Evolutionary conservation across 371 early-diverging fungal genomes (phyloP).

Genomic region (Catenaria anguillulae): DNA sequence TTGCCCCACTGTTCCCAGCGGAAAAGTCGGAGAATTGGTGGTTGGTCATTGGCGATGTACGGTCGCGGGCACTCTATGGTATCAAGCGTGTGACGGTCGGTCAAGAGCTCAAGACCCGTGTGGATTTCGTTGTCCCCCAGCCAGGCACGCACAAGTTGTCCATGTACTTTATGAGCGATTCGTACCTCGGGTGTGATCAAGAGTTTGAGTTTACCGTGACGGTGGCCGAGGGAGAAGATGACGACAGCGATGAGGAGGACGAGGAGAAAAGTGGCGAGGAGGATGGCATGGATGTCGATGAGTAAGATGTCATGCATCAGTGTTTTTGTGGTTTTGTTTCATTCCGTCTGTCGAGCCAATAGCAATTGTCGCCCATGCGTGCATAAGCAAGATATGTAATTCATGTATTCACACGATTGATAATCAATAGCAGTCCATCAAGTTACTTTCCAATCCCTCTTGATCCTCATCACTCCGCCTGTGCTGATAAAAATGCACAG

Average conservation of each 20-base stretch:
- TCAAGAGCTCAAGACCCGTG: slow-evolving; percentile 40
- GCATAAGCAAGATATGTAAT: too few species aligned
- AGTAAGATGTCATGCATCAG: too few species aligned
- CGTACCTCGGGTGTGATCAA: slow-evolving; percentile 85
- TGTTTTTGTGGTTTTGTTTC: too few species aligned
- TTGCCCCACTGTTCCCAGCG: slow-evolving; percentile 84
- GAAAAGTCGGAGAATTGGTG: slow-evolving; percentile 93
- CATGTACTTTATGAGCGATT: slow-evolving; percentile 83
- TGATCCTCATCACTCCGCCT: too few species aligned
- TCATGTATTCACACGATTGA: too few species aligned
- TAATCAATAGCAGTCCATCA: too few species aligned
- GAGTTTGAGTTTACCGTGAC: slow-evolving; percentile 65
- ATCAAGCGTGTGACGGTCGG: slow-evolving; percentile 78
- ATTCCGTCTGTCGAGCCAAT: too few species aligned
- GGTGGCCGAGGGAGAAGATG: slow-evolving; percentile 46
- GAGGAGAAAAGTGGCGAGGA: slow-evolving; percentile 7
- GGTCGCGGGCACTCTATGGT: slow-evolving; percentile 58
- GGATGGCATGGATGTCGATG: not conserved
- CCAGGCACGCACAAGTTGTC: slow-evolving; percentile 50
- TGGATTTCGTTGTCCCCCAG: slow-evolving; percentile 73
- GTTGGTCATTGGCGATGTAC: slow-evolving; percentile 77
- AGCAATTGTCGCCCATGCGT: too few species aligned
- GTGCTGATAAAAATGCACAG: too few species aligned
- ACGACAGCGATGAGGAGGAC: slow-evolving; percentile 14
- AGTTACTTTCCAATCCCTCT: too few species aligned